A percentile compares a stretch with the other conserved stretches of the same genome.
Evolutionary conservation across 2,329 filamentous ascomycete genomes (phyloP).

Genomic region (Xylariaceae sp.): DNA sequence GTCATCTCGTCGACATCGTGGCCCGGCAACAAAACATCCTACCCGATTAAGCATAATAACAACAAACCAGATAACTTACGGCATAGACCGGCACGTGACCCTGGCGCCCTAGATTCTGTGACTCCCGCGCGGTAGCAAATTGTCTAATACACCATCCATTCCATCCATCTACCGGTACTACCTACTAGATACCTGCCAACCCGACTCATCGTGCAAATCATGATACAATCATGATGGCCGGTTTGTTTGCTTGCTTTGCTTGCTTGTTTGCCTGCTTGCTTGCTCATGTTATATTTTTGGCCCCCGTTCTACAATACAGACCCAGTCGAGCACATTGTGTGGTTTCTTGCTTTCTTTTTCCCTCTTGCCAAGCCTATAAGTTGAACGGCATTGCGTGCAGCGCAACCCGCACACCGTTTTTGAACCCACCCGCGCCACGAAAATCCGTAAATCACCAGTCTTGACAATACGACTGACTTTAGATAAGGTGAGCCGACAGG

Average conservation of each 20-base stretch:
- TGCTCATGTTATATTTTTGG: not conserved
- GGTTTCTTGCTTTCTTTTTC: not conserved
- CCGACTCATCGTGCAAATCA: not conserved
- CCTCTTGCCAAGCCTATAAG: conserved; percentile 18
- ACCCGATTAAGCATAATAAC: conserved; percentile 3
- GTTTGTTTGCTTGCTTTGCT: conserved; percentile 3
- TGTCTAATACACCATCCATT: not conserved
- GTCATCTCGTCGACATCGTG: not conserved
- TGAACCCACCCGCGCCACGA: conserved; percentile 17
- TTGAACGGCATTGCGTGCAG: conserved; percentile 24
- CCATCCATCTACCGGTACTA: not conserved
- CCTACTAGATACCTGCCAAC: too few species aligned
- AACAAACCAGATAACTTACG: conserved; percentile 5
- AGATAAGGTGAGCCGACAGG: conserved; percentile 22
- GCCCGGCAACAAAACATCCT: conserved; percentile 3
- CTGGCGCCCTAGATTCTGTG: too few species aligned
- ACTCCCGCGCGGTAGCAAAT: not conserved
- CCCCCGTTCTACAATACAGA: not conserved
- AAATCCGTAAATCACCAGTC: conserved; percentile 24
- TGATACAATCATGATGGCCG: not conserved
- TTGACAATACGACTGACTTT: not conserved
- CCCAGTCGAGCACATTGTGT: not conserved
- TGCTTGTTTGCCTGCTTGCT: not conserved
- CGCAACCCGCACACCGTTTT: conserved; percentile 17
- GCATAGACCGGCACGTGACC: conserved; percentile 3